phyloP scores from a whole-genome alignment of 2,329 filamentous ascomycete species.

The Aspergillus sp. region DNA sequence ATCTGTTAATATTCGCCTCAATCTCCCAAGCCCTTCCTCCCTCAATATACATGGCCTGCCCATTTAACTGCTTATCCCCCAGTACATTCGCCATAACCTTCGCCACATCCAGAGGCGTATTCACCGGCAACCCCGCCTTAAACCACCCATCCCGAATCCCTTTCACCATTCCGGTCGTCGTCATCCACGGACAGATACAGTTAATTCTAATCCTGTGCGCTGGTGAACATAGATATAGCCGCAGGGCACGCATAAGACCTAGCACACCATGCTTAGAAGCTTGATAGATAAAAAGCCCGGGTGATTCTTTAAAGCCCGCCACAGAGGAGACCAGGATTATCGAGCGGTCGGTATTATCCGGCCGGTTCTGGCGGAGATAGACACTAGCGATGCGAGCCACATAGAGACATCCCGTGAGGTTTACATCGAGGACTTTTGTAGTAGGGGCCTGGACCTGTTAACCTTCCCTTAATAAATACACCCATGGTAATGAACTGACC shows the following conservation, averaged over 20 bases:
- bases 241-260: constrained; percentile 49
- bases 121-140: constrained; percentile 39
- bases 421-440: constrained; percentile 47
- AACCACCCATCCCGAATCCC: constrained; percentile 37
- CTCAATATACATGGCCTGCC: constrained; percentile 44
- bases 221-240: constrained; percentile 31
- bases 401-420: constrained; percentile 48
- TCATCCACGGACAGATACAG: constrained; percentile 47
- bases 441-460: constrained; percentile 24
- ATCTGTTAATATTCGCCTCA: constrained; percentile 42
- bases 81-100: constrained; percentile 38
- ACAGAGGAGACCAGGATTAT: constrained; percentile 47
- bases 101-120: constrained; percentile 42
- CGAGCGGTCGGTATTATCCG: constrained; percentile 35
- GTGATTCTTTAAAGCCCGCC: constrained; percentile 50
- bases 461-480: too few species aligned
- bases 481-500: too few species aligned
- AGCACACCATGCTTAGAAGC: constrained; percentile 52
- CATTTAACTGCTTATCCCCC: constrained; percentile 35
- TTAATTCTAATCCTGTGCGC: constrained; percentile 44
- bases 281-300: constrained; percentile 49
- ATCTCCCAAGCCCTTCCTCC: constrained; percentile 47
- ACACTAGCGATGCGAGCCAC: constrained; percentile 52
- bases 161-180: constrained; percentile 32
- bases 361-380: constrained; percentile 46